A percentile compares a stretch with the other conserved stretches of the same genome.
Evolutionary conservation across 2,329 filamentous ascomycete species (phyloP).

Genomic region (Sporothrix protearum): DNA sequence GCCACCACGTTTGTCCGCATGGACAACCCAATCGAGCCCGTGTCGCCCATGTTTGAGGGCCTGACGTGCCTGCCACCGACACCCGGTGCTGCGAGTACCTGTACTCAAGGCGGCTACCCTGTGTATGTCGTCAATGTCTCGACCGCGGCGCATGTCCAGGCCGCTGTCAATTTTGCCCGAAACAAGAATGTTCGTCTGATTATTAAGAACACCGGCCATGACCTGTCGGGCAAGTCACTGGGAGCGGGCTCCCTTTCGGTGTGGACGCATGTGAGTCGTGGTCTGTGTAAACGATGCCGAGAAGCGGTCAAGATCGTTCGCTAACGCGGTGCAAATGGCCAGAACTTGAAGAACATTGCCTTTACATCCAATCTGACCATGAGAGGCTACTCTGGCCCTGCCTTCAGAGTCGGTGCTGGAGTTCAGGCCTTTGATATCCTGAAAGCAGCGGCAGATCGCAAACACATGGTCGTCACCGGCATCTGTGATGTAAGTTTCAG

Average conservation of each 20-base stretch:
- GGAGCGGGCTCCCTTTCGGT: conserved; percentile 57
- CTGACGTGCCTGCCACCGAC: conserved; percentile 36
- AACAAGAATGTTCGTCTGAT: conserved; percentile 50
- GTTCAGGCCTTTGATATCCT: conserved; percentile 50
- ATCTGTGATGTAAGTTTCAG: conserved; percentile 18
- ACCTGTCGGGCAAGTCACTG: conserved; percentile 57
- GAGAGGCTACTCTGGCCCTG: conserved; percentile 29
- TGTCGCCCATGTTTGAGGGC: conserved; percentile 40
- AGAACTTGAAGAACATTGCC: conserved; percentile 33
- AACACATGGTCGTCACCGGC: conserved; percentile 50
- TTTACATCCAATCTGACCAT: conserved; percentile 45
- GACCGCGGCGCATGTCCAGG: conserved; percentile 31
- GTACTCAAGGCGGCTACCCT: conserved; percentile 16
- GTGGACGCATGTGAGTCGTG: conserved; percentile 47
- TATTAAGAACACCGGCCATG: conserved; percentile 57
- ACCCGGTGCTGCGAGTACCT: conserved; percentile 15
- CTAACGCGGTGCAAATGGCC: background rate
- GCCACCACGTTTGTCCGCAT: conserved; percentile 15
- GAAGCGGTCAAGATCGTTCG: background rate
- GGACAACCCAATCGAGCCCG: conserved; percentile 39
- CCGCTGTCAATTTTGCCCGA: conserved; percentile 41
- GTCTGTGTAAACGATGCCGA: background rate
- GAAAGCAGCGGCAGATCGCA: conserved; percentile 44
- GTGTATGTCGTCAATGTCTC: conserved; percentile 32
- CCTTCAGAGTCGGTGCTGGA: conserved; percentile 47